Evolutionary conservation across 352 stramenopile genomes (phyloP).

Genomic region (Pythium volutum): DNA sequence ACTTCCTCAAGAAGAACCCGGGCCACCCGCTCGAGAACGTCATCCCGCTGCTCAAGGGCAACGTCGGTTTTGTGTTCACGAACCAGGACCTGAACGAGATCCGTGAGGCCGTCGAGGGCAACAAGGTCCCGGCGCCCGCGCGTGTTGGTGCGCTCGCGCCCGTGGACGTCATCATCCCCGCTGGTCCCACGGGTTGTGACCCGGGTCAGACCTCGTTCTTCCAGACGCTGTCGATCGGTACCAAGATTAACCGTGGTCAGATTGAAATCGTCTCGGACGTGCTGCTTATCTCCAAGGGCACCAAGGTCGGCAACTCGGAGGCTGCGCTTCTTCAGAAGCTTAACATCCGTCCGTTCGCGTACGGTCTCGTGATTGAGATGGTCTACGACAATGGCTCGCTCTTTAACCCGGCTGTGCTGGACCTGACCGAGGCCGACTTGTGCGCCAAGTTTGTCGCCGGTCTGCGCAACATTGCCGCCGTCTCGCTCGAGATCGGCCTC

Average conservation of each 20-base stretch:
- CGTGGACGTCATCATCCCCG: conserved; percentile 95
- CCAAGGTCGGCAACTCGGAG: conserved; percentile 98
- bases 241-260: conserved; percentile 99
- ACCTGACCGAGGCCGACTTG: conserved; percentile 98
- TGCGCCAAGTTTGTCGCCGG: conserved; percentile 94
- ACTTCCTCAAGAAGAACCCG: conserved; percentile 97
- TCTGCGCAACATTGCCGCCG: conserved; percentile 91
- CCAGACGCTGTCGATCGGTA: conserved; percentile 98
- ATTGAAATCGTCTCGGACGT: conserved; percentile 99
- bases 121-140: conserved; percentile 95
- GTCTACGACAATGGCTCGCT: conserved; percentile 99
- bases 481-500: conserved; percentile 95
- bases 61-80: conserved; percentile 99
- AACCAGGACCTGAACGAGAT: conserved; percentile 96
- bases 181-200: conserved; percentile 98
- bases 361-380: conserved; percentile 95
- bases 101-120: conserved; percentile 83
- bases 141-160: conserved; percentile 95
- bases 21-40: conserved; percentile 92
- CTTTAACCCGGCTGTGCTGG: conserved; percentile 98
- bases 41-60: conserved; percentile 91
- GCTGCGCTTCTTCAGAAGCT: conserved; percentile 98
- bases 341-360: conserved; percentile 99
- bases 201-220: conserved; percentile 99
- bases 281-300: conserved; percentile 92